Conservation (phyloP, 108 stramenopile genomes). For the Cyclotella sp. region DNA sequence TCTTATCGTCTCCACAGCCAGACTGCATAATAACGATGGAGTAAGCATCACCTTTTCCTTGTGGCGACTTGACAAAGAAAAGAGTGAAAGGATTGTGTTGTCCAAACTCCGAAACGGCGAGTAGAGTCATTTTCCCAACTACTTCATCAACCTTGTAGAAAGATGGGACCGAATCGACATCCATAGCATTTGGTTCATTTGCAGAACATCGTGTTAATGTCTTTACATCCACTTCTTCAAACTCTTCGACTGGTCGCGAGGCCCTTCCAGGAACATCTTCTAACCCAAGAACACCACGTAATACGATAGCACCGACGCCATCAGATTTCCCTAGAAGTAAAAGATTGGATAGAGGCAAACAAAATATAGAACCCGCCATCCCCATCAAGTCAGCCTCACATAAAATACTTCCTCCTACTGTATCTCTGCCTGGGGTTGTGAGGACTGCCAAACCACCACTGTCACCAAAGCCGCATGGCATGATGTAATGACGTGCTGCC, state of each 20-base stretch:
- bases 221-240: constrained; percentile 49
- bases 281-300: constrained; percentile 37
- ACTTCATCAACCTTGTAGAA: constrained; percentile 33
- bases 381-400: constrained; percentile 71
- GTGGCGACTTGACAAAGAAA: constrained; percentile 39
- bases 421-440: constrained; percentile 73
- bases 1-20: constrained; percentile 7
- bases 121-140: constrained; percentile 34
- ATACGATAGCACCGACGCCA: constrained; percentile 33
- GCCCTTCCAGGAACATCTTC: constrained; percentile 5
- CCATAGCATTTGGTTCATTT: constrained; percentile 26
- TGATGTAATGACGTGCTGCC: constrained; percentile 59
- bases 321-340: constrained; percentile 63
- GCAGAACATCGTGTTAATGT: neutral
- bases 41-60: constrained; percentile 21
- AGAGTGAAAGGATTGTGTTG: constrained; percentile 32
- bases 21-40: constrained; percentile 44
- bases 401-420: constrained; percentile 64
- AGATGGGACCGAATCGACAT: constrained; percentile 28
- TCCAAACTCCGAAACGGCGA: constrained; percentile 48
- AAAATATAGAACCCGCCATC: constrained; percentile 60
- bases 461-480: constrained; percentile 83
- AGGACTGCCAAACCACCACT: constrained; percentile 79
- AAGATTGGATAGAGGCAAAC: constrained; percentile 59
- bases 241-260: constrained; percentile 28